These are phyloP conservation scores for Phytophthora vignae DNA, from an alignment of 352 stramenopile genomes.

Conservation along the genomic window DNA sequence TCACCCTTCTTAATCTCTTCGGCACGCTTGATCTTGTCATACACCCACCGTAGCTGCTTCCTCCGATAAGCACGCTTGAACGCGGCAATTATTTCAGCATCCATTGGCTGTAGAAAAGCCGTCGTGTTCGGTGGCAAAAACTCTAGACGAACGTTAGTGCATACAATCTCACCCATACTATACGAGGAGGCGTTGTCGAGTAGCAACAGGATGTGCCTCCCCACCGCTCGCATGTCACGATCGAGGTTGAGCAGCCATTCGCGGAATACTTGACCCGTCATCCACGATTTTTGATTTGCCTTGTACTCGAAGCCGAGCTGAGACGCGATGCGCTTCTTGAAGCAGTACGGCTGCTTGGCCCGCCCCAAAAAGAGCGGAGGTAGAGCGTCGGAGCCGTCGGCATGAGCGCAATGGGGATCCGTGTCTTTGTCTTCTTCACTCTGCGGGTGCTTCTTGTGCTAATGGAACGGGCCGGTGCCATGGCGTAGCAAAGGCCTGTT, in stretches of 20 bases:
- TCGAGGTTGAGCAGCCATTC: slow-evolving; percentile 14
- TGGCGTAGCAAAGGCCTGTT: slow-evolving; percentile 13
- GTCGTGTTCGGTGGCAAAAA: slow-evolving; percentile 11
- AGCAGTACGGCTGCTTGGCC: slow-evolving; percentile 5
- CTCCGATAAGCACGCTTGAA: slow-evolving; percentile 15
- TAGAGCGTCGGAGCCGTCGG: slow-evolving; percentile 11
- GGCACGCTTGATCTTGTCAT: slow-evolving; percentile 7
- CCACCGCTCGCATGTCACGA: slow-evolving; percentile 9
- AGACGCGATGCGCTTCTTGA: not conserved
- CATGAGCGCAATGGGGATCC: slow-evolving; percentile 11
- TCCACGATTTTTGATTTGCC: slow-evolving; percentile 16
- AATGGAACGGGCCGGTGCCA: slow-evolving; percentile 7
- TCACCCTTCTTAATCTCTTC: not conserved
- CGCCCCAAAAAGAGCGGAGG: not conserved
- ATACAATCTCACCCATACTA: not conserved
- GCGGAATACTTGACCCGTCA: slow-evolving; percentile 1
- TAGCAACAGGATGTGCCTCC: slow-evolving; percentile 7
- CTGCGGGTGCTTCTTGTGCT: not conserved
- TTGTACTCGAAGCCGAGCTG: slow-evolving; percentile 18
- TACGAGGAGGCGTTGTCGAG: slow-evolving; percentile 13
- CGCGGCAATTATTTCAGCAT: slow-evolving; percentile 11
- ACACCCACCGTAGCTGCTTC: slow-evolving; percentile 3
- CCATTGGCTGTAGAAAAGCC: slow-evolving; percentile 9
- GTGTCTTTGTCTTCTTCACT: slow-evolving; percentile 18
- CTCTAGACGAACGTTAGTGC: slow-evolving; percentile 9